Evolutionary conservation across 2,329 filamentous ascomycete genomes (phyloP), one percentile per base, ranked within the genome.

Genomic region (Malbranchea cinnamomea): DNA sequence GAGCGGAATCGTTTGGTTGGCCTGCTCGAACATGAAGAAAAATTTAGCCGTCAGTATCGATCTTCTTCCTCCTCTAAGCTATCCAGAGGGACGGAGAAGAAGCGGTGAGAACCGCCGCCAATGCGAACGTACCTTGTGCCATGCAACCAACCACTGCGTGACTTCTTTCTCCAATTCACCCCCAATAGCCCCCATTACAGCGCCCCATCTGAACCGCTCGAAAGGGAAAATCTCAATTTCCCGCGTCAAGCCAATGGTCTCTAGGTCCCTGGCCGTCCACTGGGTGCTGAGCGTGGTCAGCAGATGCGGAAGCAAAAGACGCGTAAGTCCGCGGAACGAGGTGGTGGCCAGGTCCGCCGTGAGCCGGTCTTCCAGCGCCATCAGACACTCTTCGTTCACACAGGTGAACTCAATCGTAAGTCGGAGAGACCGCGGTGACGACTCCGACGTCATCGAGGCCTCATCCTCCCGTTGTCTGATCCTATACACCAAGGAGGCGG

Each of bases 401-500:
- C 82, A 74, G 17, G 71, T 74, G 50, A 92, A 94, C 34, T 74
- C 61, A 4, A 94, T 64, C 27, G 71, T 71, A 15, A 95, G 63
- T 10, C 76, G 45, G 11, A 59, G 46, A 14, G 49, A 48, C 8
- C 48, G 46, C n/a, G 45, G 41, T 12, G 46, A 39, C 4, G 20
- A 17, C 68, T 50, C 20, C 35, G 48, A 31, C 32, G 43, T 35
- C 9, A 38, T 36, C 9, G 35, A 32, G 10, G 37, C 34, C 25
- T 27, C 32, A 9, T 41, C 32, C 20, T 33, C 33, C 13, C 41
- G 42, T 18, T 44, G 48, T 13, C 41, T 71, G 31, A 94, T 78
- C 46, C 76, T 82, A 57, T 91, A 93, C 0, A 87, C 59, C 6
- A 93, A 54, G 9, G 77, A 80, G 2, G 81, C 77, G 0, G 87